Evolutionary conservation across 768 basidiomycete species (phyloP).

Genomic region (Glaciozyma martinii): DNA sequence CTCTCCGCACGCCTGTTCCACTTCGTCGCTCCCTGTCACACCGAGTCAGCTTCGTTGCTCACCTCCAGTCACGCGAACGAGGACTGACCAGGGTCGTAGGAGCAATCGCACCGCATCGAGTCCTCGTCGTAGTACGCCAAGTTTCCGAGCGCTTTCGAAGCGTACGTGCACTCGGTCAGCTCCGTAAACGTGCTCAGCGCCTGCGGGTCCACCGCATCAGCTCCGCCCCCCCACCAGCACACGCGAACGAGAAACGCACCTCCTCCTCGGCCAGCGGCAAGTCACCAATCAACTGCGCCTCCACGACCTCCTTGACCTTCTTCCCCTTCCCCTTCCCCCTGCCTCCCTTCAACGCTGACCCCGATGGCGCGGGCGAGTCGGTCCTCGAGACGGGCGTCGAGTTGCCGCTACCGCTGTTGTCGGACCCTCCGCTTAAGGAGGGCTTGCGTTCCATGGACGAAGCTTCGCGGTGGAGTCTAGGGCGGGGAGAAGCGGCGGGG

Average conservation of each 20-base stretch:
- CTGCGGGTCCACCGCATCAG: neutral
- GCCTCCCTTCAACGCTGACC: too few species aligned
- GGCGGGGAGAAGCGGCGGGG: neutral
- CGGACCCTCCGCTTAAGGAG: neutral
- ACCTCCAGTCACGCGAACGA: neutral
- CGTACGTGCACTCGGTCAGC: conserved; percentile 14
- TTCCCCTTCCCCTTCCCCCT: conserved; percentile 5
- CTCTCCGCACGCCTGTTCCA: conserved; percentile 67
- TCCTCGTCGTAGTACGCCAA: conserved; percentile 49
- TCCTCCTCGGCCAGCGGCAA: conserved; percentile 66
- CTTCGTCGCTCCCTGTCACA: conserved; percentile 52
- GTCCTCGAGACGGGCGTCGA: too few species aligned
- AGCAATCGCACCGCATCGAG: conserved; percentile 92
- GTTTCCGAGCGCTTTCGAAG: conserved; percentile 15
- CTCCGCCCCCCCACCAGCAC: neutral
- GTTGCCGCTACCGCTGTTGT: too few species aligned
- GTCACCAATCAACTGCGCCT: conserved; percentile 56
- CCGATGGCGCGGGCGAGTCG: too few species aligned
- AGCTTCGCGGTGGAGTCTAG: neutral
- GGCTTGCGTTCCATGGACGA: neutral
- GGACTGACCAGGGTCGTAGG: conserved; percentile 67
- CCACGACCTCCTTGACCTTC: conserved; percentile 6
- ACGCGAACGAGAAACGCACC: conserved; percentile 36
- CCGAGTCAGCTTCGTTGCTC: neutral
- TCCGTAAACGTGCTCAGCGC: conserved; percentile 43